Base-by-base conservation (phyloP, 352 stramenopile species). In the Phytophthora constricta region DNA sequence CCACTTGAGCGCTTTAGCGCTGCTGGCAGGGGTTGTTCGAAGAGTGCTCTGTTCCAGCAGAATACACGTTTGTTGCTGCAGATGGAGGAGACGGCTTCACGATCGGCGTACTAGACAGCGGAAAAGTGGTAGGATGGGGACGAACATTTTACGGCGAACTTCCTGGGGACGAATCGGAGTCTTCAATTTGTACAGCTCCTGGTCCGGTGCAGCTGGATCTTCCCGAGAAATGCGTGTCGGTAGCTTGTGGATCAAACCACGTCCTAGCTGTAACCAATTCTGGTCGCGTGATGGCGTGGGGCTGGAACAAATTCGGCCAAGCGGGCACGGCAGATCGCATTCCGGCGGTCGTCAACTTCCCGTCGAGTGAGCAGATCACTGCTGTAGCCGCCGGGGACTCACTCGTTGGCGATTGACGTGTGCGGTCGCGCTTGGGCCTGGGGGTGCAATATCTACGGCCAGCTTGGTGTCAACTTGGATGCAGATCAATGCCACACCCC, bases 81-180 rank as follows among this genome's bases (percentile, higher is more conserved):
- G 79, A 80, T 19, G 83, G 79, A 17, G 85, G 85, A 17, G 83
- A 90, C 26, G 77, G 68, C 13, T 91, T 93, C 57, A 82, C 80
- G 1, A 62, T 93, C 14, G 65, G 64, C 10, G 64, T 66, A 26
- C 28, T 88, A 11, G 50, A 42, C 0, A 58, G 53, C 39, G 80
- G 79, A 0, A 60, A 68, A 0, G 65, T 91, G 3, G 13, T 89
- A 19, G 85, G 82, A 23, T 95, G 85, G 85, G 87, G 87, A 7
- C 66, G 55, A 13, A 70, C 69, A 16, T 91, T 93, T 54, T 91
- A 95, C 61, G 83, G 82, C 25, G 87, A 93, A 34, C 50, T 91
- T 19, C 58, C 57, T 16, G 50, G 28, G 7, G 23, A 58, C 3
- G 22, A 39, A 31, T 28, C 14, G 33, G 47, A 11, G 43, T 48